These are phyloP conservation scores for Ophiocordyceps unilateralis DNA, from an alignment of 2,329 filamentous ascomycete genomes.

Conservation along the genomic window DNA sequence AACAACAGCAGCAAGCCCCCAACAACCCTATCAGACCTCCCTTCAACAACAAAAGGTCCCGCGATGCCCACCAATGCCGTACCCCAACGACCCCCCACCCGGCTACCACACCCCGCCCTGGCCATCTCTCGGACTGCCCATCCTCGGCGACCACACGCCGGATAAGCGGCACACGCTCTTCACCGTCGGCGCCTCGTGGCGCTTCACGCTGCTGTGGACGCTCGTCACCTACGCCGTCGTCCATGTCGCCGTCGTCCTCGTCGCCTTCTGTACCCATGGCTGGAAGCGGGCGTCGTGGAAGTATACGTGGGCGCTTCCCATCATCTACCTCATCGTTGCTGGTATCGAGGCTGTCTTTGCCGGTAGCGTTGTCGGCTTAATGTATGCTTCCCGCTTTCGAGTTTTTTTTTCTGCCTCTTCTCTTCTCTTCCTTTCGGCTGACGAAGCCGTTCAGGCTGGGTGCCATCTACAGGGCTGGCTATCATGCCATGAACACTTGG, in stretches of 20 bases:
- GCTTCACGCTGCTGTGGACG: slow-evolving; percentile 78
- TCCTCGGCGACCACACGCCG: slow-evolving; percentile 23
- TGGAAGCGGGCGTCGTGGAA: slow-evolving; percentile 38
- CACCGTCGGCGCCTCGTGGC: slow-evolving; percentile 62
- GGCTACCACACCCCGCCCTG: slow-evolving; percentile 54
- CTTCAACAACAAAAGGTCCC: too few relatives aligned
- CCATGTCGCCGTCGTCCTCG: slow-evolving; percentile 53
- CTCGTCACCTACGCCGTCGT: slow-evolving; percentile 61
- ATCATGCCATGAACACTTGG: slow-evolving; percentile 88
- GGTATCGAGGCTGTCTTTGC: slow-evolving; percentile 63
- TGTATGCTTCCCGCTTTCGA: slow-evolving; percentile 28
- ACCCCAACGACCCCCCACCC: slow-evolving; percentile 17
- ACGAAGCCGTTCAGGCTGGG: slow-evolving; percentile 39
- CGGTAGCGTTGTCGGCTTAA: slow-evolving; percentile 62
- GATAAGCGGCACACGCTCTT: slow-evolving; percentile 45
- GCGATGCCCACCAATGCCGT: slow-evolving; percentile 1
- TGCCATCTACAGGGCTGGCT: slow-evolving; percentile 64
- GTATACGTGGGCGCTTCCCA: slow-evolving; percentile 53
- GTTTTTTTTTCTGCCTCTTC: background rate
- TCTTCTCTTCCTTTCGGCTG: too few relatives aligned
- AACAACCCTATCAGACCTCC: too few relatives aligned
- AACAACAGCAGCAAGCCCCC: too few relatives aligned
- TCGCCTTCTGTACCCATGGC: slow-evolving; percentile 57
- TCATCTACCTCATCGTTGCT: slow-evolving; percentile 54
- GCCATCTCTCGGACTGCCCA: slow-evolving; percentile 66